Base-by-base conservation (phyloP, 2,329 filamentous ascomycete genomes). In the Penicillium palitans region DNA sequence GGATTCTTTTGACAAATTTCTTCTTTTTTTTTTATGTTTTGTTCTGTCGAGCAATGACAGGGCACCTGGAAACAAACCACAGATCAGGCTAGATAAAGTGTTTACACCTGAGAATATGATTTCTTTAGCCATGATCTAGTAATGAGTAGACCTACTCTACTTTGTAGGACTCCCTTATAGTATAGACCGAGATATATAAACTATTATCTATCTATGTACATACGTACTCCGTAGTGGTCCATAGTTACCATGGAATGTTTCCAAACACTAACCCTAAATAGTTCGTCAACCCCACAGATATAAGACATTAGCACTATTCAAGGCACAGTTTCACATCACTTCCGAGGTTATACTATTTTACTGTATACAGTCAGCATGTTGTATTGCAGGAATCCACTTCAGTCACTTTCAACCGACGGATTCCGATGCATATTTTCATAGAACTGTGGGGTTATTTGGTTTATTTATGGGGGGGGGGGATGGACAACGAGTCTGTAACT, bases 51-150 rank as follows among this genome's bases (percentile, higher is more conserved):
- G 21, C 17, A 17, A 35, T 42, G 44, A 27, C 19, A n/a, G 29
- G 48, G 8, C 21, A 19, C 52, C 13, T 25, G 37, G 52, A 49
- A 33, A 40, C 42, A 17, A 49, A 25, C 46, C 39, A 29, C 53
- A 37, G 12, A 44, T 21, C 44, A 44, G 29, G 37, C 46, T 57
- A 57, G 42, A 56, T 52, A 35, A 37, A 21, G n/a, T 52, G 39
- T 19, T 53, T 48, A 39, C 53, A 51, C 19, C 6, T 19, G 19
- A 37, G 46, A 52, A 44, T 37, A 37, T 52, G 29, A 40, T 13
- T 31, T 31, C 9, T 17, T 39, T 24, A 24, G n/a, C 37, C 24
- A 40, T 41, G 25, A 25, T n/a, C 9, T 19, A 41, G 9, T 19
- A 39, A 50, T 15, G 27, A n/a, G 33, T 49, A 41, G 44, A 7